These are phyloP conservation scores for Rhodamnia rubescens DNA, from an alignment of 345 rosid genomes.

Conservation along the genomic window DNA sequence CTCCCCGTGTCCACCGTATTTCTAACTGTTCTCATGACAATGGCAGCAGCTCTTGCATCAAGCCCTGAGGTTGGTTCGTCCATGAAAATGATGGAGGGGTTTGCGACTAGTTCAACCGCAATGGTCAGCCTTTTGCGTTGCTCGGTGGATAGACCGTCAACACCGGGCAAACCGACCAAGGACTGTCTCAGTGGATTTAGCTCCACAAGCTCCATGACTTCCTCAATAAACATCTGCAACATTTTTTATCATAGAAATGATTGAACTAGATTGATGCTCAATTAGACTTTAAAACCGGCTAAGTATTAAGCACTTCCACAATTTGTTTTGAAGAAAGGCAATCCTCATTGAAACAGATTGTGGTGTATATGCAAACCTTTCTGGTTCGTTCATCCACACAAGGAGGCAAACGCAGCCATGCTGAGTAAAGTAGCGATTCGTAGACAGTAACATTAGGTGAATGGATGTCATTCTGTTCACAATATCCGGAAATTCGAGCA, in stretches of 20 bases:
- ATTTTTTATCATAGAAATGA: neutral
- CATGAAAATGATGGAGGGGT: slow-evolving; percentile 90
- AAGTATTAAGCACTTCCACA: neutral
- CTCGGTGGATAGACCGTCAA: slow-evolving; percentile 77
- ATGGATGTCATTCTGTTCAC: slow-evolving; percentile 49
- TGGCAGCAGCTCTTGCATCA: slow-evolving; percentile 94
- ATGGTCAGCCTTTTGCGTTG: slow-evolving; percentile 87
- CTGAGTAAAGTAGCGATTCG: slow-evolving; percentile 36
- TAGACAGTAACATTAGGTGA: slow-evolving; percentile 39
- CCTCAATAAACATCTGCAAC: slow-evolving; percentile 68
- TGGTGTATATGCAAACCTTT: slow-evolving; percentile 10
- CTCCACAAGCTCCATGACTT: slow-evolving; percentile 91
- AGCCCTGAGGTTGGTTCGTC: slow-evolving; percentile 95
- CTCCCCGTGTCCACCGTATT: slow-evolving; percentile 91
- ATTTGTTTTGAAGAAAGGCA: neutral
- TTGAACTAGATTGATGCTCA: neutral
- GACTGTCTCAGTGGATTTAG: slow-evolving; percentile 43
- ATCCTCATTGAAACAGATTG: neutral
- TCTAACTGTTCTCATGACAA: slow-evolving; percentile 72
- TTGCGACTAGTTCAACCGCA: slow-evolving; percentile 89
- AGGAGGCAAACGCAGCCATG: slow-evolving; percentile 37
- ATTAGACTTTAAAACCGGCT: neutral
- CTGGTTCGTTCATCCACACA: slow-evolving; percentile 18
- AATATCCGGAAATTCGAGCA: slow-evolving; percentile 45
- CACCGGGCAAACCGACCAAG: slow-evolving; percentile 79